A percentile compares a stretch with the other conserved stretches of the same genome.
phyloP scores from a whole-genome alignment of 192 early-diverging fungal genomes.

The Coemansia sp. region DNA sequence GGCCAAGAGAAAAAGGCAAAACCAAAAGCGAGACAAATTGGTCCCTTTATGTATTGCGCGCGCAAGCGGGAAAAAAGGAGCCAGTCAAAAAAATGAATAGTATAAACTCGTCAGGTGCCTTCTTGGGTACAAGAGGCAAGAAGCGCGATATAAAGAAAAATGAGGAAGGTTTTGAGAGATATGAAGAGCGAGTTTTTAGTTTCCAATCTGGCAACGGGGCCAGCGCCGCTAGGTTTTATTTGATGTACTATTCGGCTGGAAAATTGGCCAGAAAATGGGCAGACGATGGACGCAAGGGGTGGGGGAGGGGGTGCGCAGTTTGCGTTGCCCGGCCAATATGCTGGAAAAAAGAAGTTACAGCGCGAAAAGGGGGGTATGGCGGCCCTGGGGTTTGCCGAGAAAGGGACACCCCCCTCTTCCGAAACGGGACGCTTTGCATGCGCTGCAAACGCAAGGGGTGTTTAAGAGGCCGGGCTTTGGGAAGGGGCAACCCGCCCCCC shows the following conservation, averaged over 20 bases:
- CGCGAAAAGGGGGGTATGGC: neutral
- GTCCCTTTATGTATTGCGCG: neutral
- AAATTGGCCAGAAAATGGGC: neutral
- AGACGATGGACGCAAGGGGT: neutral
- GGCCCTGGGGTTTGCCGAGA: neutral
- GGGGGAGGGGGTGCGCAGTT: neutral
- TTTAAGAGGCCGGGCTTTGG: neutral
- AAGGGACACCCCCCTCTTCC: neutral
- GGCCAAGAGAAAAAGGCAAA: too few relatives aligned
- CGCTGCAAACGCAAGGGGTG: slow-evolving; percentile 1
- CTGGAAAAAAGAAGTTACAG: slow-evolving; percentile 3
- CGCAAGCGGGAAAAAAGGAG: neutral
- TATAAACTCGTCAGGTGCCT: slow-evolving; percentile 11
- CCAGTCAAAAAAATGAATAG: neutral
- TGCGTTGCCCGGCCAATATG: neutral
- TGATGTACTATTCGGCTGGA: slow-evolving; percentile 22
- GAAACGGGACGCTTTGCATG: neutral
- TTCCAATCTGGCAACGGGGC: neutral
- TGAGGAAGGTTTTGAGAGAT: slow-evolving; percentile 5
- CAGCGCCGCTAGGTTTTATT: slow-evolving; percentile 23
- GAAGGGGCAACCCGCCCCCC: neutral
- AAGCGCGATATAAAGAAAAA: slow-evolving; percentile 6
- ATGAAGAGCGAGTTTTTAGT: slow-evolving; percentile 10
- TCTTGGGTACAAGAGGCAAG: slow-evolving; percentile 8
- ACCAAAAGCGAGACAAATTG: neutral